Evolutionary conservation across 345 rosid species (phyloP), one percentile per base, ranked within the genome.

Genomic region (Acer campestre): DNA sequence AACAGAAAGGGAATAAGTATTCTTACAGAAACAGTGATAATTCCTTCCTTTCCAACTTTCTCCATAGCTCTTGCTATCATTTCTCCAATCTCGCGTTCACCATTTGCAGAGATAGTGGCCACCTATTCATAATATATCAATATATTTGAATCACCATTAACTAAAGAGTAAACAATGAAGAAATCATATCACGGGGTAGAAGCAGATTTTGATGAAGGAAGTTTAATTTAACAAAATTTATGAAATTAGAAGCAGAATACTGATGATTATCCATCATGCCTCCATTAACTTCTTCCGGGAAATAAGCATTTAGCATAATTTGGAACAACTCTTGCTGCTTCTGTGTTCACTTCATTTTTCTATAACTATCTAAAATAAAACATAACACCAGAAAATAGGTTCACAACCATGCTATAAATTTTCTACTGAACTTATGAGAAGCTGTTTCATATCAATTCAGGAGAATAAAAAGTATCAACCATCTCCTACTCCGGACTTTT

Each of bases 1-100:
- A 38, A 74, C 22, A 70, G 53, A 72, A 79, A 49, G 35, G 75
- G 76, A 56, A 81, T 76, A 72, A 64, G 40, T 29, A 63, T 74
- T 74, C 97, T 83, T 72, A 95, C 99, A 72, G 86, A 78, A 67
- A 93, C 91, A 18, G 96, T 92, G 75, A 95, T 95, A 76, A 90
- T 90, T 72, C 99, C 98, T 85, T 93, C 91, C 88, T 92, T 95
- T 80, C 98, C 98, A 76, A 95, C 99, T 84, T 93, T 95, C 88
- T 89, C 98, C 98, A 93, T 93, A 73, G 98, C 99, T 83, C 92
- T 89, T 70, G 98, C 99, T 79, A 95, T 89, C 77, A 90, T 38
- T 84, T 95, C 98, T 81, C 98, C 97, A 70, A 95, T 95, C 82
- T 92, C 98, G 29, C 86, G 76, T 79, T 95, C 98, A 23, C 98